Evolutionary conservation across 2,329 filamentous ascomycete species (phyloP).

Genomic region (Diaporthe velutina): DNA sequence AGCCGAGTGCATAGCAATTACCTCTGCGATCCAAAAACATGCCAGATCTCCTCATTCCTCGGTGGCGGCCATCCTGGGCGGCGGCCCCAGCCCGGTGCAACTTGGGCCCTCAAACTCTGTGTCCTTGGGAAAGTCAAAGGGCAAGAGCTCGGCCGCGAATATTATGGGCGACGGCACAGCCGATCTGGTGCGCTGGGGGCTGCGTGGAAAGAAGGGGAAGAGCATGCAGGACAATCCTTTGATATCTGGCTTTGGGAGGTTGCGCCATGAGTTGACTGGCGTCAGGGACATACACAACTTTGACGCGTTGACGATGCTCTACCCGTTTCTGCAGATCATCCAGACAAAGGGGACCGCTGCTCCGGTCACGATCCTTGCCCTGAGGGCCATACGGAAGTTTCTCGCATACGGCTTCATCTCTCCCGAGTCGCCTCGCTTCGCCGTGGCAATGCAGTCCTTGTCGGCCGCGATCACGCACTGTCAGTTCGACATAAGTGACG

Average conservation of each 20-base stretch:
- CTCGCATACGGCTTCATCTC: slow-evolving; percentile 94
- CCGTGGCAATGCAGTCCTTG: slow-evolving; percentile 92
- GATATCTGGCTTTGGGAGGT: slow-evolving; percentile 92
- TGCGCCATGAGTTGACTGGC: slow-evolving; percentile 87
- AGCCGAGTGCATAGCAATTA: slow-evolving; percentile 98
- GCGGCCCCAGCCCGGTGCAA: slow-evolving; percentile 71
- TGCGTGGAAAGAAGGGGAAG: slow-evolving; percentile 94
- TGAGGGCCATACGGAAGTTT: slow-evolving; percentile 96
- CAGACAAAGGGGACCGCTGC: slow-evolving; percentile 96
- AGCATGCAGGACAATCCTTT: slow-evolving; percentile 98
- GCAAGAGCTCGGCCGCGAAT: slow-evolving; percentile 54
- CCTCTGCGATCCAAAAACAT: slow-evolving; percentile 97
- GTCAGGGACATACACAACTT: slow-evolving; percentile 92
- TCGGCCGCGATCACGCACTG: slow-evolving; percentile 97
- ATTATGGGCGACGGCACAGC: slow-evolving; percentile 57
- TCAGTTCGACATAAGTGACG: slow-evolving; percentile 96
- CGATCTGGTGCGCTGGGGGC: slow-evolving; percentile 82
- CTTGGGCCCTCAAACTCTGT: slow-evolving; percentile 62
- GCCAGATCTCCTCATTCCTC: slow-evolving; percentile 96
- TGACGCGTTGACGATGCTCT: slow-evolving; percentile 88
- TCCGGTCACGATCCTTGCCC: slow-evolving; percentile 92
- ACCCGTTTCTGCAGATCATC: slow-evolving; percentile 96
- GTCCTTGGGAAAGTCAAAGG: slow-evolving; percentile 54
- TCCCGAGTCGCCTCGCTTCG: slow-evolving; percentile 85
- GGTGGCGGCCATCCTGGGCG: slow-evolving; percentile 93